Evolutionary conservation across 1,284 basidiomycete species (phyloP).

Genomic region (Porogramme epimiltina): DNA sequence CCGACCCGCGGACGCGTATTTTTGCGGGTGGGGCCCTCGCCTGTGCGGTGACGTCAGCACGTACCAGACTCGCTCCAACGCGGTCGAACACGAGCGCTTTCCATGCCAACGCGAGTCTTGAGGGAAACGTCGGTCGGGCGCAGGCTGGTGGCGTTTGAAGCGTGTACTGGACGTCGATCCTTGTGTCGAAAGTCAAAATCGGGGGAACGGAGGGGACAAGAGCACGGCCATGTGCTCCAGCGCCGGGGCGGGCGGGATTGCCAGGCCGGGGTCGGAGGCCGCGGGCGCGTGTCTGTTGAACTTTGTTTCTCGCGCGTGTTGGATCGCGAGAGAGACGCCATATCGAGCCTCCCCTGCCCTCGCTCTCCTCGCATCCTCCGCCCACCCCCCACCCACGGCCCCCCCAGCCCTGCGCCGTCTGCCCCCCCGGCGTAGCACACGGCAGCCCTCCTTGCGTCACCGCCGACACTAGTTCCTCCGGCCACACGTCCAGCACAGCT

Average conservation of each 20-base stretch:
- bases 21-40: no score
- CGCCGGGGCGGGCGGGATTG: neutral
- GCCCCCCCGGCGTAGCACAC: no score
- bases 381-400: neutral
- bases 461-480: neutral
- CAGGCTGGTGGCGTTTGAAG: no score
- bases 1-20: no score
- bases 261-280: no score
- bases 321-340: neutral
- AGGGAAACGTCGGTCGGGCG: no score
- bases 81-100: neutral
- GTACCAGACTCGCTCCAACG: neutral
- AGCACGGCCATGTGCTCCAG: no score
- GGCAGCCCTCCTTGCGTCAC: neutral
- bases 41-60: conserved; percentile 5
- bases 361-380: neutral
- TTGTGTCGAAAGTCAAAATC: no score
- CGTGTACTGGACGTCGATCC: no score
- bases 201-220: no score
- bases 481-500: conserved; percentile 5
- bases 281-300: conserved; percentile 6
- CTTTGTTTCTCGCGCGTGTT: conserved; percentile 8
- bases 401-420: neutral
- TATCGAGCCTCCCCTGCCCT: neutral
- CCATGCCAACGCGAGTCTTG: no score